Evolutionary conservation across 352 stramenopile species (phyloP), one percentile per base, ranked within the genome.

Genomic region (Lagenidium giganteum): DNA sequence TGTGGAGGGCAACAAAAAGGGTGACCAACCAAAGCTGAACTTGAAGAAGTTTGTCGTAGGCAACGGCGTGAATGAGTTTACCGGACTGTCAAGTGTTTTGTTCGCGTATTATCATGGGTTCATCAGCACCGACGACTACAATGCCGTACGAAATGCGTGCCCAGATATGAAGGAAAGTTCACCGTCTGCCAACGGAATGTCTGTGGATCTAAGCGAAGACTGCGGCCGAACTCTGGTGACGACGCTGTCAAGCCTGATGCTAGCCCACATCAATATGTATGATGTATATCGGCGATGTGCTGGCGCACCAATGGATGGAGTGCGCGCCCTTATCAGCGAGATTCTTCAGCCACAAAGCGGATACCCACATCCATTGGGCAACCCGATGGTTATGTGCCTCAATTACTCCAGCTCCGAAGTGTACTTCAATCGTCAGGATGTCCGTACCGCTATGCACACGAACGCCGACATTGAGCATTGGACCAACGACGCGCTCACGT

Each of bases 21-120:
- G 47, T 16, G 44, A 60, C 11, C 31, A 43, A 6, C 42, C 52
- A 14, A 49, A 42, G 11, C 79, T 95, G 48, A 77, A 86, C 24
- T 56, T 97, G 18, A 86, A 84, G 53, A 94, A 94, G 44, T 94
- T 96, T 43, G 87, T 92, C 9, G 83, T 97, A 29, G 68, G 71
- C 29, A 79, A 83, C 28, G 75, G 74, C 31, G 64, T 83, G 27
- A 85, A 86, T 55, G 75, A 86, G 46, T 83, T 68, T 35, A 41
- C 60, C 28, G 62, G 61, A 21, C 57, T 86, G 9, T 83, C 80
- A 8, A 67, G 68, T 17, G 51, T 87, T 11, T 58, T 88, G 29
- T 91, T 82, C 51, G 74, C 79, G 22, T 91, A 93, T 55, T 86
- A 81, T 36, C 82, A 93, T 53, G 77, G 78, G 6, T 42, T 93